Evolutionary conservation across 1,139 yeast species (phyloP), one percentile per base, ranked within the genome.

Genomic region (Diutina catenulata): DNA sequence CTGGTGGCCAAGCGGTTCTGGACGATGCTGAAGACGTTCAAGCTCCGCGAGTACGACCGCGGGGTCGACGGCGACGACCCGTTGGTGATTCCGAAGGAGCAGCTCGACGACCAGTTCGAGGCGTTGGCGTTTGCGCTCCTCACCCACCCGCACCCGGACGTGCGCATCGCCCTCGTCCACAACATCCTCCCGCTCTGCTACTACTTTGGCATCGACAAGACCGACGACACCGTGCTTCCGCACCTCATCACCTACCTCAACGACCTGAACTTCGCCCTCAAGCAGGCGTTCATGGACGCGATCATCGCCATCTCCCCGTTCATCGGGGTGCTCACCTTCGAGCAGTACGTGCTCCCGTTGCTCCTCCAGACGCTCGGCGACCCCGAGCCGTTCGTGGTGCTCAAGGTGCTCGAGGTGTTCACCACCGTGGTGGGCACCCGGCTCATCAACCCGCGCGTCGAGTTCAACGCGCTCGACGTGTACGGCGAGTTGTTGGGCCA

Each of bases 161-260:
- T 88, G 0, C 76, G 82, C 44, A 70, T 83, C 27, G 71, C 94
- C 0, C 56, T 91, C 14, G 63, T 93, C 37, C 59, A 67, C 33
- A 74, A 81, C 42, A 78, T 88, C 16, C 61, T 80, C 10, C 84
- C 91, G 0, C 57, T 93, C 5, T 84, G 96, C 49, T 67, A 77
- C 16, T 82, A 80, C 45, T 80, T 93, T 53, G 96, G 96, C 0
- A 76, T 80, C 38, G 94, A 86, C 39, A 81, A 76, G 47, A 81
- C 95, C 0, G 87, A 83, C 51, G 97, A 93, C 55, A 66, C 88
- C 33, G 76, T 93, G 13, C 58, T 93, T 37, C 88, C 95, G 33
- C 98, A 93, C 61, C 62, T 88, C 39, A 87, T 91, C 35, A 88
- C 97, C 0, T 93, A 87, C 50, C 60, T 93, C 43, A 93, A 93